Evolutionary conservation across 305 asterid genomes (phyloP), one percentile per base, ranked within the genome.

Genomic region (Euphrasia arctica): DNA sequence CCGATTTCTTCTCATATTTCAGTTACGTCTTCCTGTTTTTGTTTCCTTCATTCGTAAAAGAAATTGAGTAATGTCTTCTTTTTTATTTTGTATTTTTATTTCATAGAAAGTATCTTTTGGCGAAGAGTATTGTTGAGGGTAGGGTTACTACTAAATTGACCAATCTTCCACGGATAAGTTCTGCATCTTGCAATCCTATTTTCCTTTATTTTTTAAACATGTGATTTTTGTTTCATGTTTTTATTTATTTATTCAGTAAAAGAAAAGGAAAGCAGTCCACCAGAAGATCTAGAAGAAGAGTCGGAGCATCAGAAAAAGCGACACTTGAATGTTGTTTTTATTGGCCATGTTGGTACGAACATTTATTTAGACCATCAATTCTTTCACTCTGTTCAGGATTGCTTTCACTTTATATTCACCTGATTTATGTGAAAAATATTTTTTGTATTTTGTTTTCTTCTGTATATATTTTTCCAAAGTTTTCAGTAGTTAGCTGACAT

Each of bases 271-370:
- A 64, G 67, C 65, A 45, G 79, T 60, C 78, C 76, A 62, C 75
- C 74, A 12, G 89, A 88, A 63, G 85, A 79, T 63, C 36, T 18
- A 71, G 85, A 70, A 63, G 79, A 69, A 39, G 93, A 68, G 63
- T 74, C 5, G 66, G 86, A 85, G 18, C 78, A 62, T 47, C 78
- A 59, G 13, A 78, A 12, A 42, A 90, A 91, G 80, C 79, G 98
- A 27, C 98, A 91, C 69, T 73, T 91, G 80, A 91, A 91, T 82
- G 98, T 80, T 66, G 98, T 91, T 34, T 91, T 88, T 74, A 91
- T 91, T 49, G 98, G 98, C 43, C 98, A 91, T 62, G 98, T 91
- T 58, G 98, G 98, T 91, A 79, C 15, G 96, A 0, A 18, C 58
- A 48, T 63, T 58, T 58, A 54, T 60, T 43, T 45, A 0, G 5